A percentile compares a stretch with the other conserved stretches of the same genome.
Evolutionary conservation across 2,329 filamentous ascomycete species (phyloP).

Genomic region (Aspergillus pseudotamarii): DNA sequence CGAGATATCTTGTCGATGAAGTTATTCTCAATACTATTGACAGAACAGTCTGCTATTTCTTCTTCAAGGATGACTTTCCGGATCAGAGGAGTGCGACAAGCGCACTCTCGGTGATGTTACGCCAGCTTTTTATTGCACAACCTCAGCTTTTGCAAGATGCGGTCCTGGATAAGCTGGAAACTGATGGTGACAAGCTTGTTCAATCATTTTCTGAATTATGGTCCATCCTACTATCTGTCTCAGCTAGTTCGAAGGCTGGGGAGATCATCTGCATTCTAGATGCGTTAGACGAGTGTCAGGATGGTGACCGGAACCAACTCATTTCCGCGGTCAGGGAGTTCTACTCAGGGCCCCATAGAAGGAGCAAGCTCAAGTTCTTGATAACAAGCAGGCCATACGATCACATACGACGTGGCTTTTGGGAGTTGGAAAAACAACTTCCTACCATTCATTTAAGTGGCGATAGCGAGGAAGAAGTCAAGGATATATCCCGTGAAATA

Average conservation of each 20-base stretch:
- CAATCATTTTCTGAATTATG: slow-evolving; percentile 35
- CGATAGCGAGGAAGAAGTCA: slow-evolving; percentile 19
- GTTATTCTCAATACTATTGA: background rate
- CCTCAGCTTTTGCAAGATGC: slow-evolving; percentile 14
- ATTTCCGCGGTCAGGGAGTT: slow-evolving; percentile 13
- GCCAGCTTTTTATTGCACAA: slow-evolving; percentile 39
- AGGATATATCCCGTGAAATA: slow-evolving; percentile 28
- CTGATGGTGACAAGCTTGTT: slow-evolving; percentile 14
- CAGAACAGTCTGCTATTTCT: slow-evolving; percentile 40
- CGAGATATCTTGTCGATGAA: slow-evolving; percentile 21
- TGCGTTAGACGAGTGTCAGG: slow-evolving; percentile 46
- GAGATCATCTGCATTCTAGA: slow-evolving; percentile 44
- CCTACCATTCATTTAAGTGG: slow-evolving; percentile 23
- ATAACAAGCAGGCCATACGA: slow-evolving; percentile 29
- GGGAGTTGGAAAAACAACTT: slow-evolving; percentile 6
- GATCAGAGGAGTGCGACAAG: slow-evolving; percentile 34
- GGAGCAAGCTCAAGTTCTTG: slow-evolving; percentile 41
- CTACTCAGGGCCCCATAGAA: slow-evolving; percentile 28
- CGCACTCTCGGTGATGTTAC: slow-evolving; percentile 42
- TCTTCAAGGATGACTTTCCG: slow-evolving; percentile 48
- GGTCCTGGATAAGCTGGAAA: slow-evolving; percentile 19
- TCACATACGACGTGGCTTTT: slow-evolving; percentile 19
- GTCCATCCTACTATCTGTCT: slow-evolving; percentile 26
- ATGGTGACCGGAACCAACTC: slow-evolving; percentile 22
- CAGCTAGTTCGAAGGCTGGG: slow-evolving; percentile 11